Evolutionary conservation across 2,329 filamentous ascomycete genomes (phyloP).

Genomic region (Trichoderma sp.): DNA sequence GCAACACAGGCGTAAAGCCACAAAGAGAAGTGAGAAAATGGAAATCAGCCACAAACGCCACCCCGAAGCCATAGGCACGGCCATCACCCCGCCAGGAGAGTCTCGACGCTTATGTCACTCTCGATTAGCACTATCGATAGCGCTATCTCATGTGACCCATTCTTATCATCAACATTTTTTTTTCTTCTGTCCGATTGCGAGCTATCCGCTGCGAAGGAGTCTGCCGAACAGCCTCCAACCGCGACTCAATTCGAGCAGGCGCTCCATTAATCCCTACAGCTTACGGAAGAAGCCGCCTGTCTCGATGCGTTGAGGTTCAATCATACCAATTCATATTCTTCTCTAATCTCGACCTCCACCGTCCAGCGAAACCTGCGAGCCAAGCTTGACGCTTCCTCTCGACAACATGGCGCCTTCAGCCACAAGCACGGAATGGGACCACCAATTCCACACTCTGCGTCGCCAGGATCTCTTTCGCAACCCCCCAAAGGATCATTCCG

Average conservation of each 20-base stretch:
- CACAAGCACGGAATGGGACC: conserved; percentile 75
- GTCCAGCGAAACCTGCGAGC: not conserved
- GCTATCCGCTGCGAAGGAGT: conserved; percentile 26
- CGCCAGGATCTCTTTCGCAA: conserved; percentile 87
- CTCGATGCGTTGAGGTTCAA: conserved; percentile 5
- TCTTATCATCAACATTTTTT: conserved; percentile 41
- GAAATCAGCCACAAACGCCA: too few species aligned
- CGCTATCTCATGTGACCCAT: conserved; percentile 25
- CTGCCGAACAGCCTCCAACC: conserved; percentile 37
- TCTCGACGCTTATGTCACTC: conserved; percentile 19
- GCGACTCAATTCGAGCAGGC: conserved; percentile 29
- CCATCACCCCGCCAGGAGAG: not conserved
- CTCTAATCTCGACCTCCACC: not conserved
- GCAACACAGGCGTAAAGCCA: too few species aligned
- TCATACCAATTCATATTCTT: not conserved
- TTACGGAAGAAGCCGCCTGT: conserved; percentile 19
- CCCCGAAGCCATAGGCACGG: not conserved
- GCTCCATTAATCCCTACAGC: conserved; percentile 6
- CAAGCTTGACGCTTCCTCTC: conserved; percentile 1
- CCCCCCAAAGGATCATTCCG: conserved; percentile 82
- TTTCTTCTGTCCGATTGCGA: conserved; percentile 33
- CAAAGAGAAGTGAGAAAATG: too few species aligned
- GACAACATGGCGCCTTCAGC: conserved; percentile 57
- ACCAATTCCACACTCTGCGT: conserved; percentile 81
- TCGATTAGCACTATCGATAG: conserved; percentile 27